Evolutionary conservation across 1,284 basidiomycete genomes (phyloP).

Genomic region (Trametes pubescens): DNA sequence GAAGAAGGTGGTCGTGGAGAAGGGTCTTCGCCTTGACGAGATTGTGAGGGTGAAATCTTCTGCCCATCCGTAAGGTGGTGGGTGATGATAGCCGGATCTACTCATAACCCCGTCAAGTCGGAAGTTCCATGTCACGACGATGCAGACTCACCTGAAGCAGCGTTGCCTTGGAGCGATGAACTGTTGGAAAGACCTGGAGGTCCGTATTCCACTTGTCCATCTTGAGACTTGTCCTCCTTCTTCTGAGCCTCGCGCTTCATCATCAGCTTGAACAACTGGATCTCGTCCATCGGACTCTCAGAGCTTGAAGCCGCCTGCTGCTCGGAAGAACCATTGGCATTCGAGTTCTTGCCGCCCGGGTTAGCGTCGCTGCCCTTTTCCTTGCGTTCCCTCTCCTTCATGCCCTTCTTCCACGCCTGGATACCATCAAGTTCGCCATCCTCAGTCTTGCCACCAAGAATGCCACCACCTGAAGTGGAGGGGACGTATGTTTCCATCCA

Average conservation of each 20-base stretch:
- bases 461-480: conserved; percentile 59
- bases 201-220: conserved; percentile 24
- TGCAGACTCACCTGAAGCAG: conserved; percentile 15
- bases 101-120: not conserved
- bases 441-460: conserved; percentile 65
- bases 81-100: conserved; percentile 17
- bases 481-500: conserved; percentile 93
- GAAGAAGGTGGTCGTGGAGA: conserved; percentile 16
- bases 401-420: conserved; percentile 89
- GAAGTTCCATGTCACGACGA: not conserved
- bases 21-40: conserved; percentile 22
- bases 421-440: conserved; percentile 84
- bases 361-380: conserved; percentile 47
- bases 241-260: conserved; percentile 86
- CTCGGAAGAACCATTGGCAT: conserved; percentile 27
- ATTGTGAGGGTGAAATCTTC: not conserved
- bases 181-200: conserved; percentile 25
- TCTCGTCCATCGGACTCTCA: conserved; percentile 72
- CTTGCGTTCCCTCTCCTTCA: conserved; percentile 82
- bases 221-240: conserved; percentile 53
- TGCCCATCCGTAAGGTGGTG: conserved; percentile 17
- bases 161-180: conserved; percentile 22
- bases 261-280: conserved; percentile 85
- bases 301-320: conserved; percentile 30
- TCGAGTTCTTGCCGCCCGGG: conserved; percentile 42